A percentile compares a stretch with the other conserved stretches of the same genome.
phyloP scores from a whole-genome alignment of 2,329 filamentous ascomycete genomes.

The Cladosporium sp. region DNA sequence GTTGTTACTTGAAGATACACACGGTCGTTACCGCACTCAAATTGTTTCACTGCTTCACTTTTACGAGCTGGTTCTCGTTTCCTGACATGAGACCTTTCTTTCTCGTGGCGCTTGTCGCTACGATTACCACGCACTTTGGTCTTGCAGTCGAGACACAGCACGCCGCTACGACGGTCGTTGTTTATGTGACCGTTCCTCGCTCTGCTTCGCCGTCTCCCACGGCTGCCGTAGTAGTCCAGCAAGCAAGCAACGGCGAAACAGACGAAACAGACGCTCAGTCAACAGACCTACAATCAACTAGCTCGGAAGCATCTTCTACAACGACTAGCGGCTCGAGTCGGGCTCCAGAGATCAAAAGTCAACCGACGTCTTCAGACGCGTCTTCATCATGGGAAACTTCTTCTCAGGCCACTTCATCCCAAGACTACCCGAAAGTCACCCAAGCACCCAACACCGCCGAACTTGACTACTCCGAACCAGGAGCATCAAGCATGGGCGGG shows the following conservation, averaged over 20 bases:
- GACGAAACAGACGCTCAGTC: background rate
- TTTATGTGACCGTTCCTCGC: conserved; percentile 2
- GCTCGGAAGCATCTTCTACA: background rate
- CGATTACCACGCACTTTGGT: background rate
- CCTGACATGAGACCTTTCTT: background rate
- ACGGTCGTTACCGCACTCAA: background rate
- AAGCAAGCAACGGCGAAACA: background rate
- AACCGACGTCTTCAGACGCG: background rate
- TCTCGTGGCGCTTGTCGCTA: background rate
- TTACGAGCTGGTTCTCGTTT: background rate
- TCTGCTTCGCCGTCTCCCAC: background rate
- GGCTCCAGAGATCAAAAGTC: background rate
- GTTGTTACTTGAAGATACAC: no score
- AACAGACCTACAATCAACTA: background rate
- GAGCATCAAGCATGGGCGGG: background rate
- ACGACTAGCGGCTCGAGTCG: background rate
- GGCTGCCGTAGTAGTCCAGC: background rate
- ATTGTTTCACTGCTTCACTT: background rate
- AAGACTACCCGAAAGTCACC: background rate
- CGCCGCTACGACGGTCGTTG: conserved; percentile 2
- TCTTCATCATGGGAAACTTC: no score
- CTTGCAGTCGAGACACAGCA: background rate
- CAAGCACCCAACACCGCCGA: background rate
- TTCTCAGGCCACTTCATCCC: background rate
- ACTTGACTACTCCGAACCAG: conserved; percentile 2